phyloP scores from a whole-genome alignment of 768 basidiomycete species.

The Phlegmacium glaucopus region DNA sequence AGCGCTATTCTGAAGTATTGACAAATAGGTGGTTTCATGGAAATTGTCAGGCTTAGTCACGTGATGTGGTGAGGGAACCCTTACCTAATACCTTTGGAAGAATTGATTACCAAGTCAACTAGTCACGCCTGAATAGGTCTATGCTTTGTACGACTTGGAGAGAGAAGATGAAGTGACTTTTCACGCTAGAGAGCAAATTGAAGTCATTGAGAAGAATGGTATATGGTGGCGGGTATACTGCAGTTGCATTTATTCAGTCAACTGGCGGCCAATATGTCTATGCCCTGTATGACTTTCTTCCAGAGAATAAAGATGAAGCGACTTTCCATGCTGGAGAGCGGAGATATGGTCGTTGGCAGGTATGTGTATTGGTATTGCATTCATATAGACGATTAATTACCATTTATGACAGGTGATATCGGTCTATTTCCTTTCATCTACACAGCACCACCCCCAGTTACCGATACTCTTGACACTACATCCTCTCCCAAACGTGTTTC shows the following conservation, averaged over 20 bases:
- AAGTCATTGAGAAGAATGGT: constrained; percentile 92
- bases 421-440: constrained; percentile 93
- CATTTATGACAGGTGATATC: constrained; percentile 53
- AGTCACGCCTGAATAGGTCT: constrained; percentile 78
- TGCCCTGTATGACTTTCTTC: constrained; percentile 81
- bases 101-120: too few relatives aligned
- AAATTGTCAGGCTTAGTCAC: too few relatives aligned
- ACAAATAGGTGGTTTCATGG: too few relatives aligned
- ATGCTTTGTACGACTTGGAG: constrained; percentile 89
- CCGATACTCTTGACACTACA: constrained; percentile 11
- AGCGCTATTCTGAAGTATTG: too few relatives aligned
- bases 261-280: constrained; percentile 73
- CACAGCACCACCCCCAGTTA: constrained; percentile 58
- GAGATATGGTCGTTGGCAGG: constrained; percentile 91
- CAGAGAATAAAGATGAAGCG: constrained; percentile 95
- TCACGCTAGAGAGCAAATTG: constrained; percentile 79
- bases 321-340: constrained; percentile 79
- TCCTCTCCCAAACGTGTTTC: constrained; percentile 6
- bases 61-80: too few relatives aligned
- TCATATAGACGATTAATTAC: neutral
- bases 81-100: too few relatives aligned
- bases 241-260: too few relatives aligned
- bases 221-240: constrained; percentile 74
- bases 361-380: constrained; percentile 13
- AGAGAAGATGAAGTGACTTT: constrained; percentile 93